A percentile compares a stretch with the other conserved stretches of the same genome.
Conservation (phyloP, 495 filamentous ascomycete species). For the Aspergillus baeticus region DNA sequence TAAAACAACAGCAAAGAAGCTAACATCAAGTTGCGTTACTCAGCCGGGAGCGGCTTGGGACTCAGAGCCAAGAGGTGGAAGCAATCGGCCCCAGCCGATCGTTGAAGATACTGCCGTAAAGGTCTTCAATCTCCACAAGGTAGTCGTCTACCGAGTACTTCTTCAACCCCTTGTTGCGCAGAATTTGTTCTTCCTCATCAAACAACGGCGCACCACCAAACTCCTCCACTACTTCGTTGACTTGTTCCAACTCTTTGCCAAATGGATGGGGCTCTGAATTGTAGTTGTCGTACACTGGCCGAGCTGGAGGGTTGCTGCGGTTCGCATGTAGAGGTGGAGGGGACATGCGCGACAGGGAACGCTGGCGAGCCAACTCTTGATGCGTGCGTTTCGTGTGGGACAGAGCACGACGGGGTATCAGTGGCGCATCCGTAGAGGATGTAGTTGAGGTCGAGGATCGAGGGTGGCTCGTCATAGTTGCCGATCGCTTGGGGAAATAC, state of each 20-base stretch:
- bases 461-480: conserved; percentile 39
- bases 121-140: conserved; percentile 70
- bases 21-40: conserved; percentile 24
- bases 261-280: conserved; percentile 48
- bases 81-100: conserved; percentile 41
- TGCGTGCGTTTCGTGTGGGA: conserved; percentile 84
- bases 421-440: conserved; percentile 53
- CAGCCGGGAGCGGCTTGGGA: not conserved
- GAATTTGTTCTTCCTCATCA: conserved; percentile 68
- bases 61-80: conserved; percentile 44
- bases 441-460: conserved; percentile 44
- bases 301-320: conserved; percentile 36
- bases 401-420: conserved; percentile 70
- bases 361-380: conserved; percentile 64
- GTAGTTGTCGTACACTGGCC: conserved; percentile 44
- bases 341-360: conserved; percentile 55
- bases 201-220: conserved; percentile 65
- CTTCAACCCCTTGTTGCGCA: conserved; percentile 63
- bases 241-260: conserved; percentile 50
- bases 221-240: conserved; percentile 77
- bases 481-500: conserved; percentile 67
- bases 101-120: conserved; percentile 56
- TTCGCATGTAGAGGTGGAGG: conserved; percentile 39
- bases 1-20: conserved; percentile 1
- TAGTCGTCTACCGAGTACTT: conserved; percentile 84